A percentile compares a stretch with the other conserved stretches of the same genome.
Evolutionary conservation across 2,329 filamentous ascomycete genomes (phyloP).

Genomic region (Exophiala lecanii-corni): DNA sequence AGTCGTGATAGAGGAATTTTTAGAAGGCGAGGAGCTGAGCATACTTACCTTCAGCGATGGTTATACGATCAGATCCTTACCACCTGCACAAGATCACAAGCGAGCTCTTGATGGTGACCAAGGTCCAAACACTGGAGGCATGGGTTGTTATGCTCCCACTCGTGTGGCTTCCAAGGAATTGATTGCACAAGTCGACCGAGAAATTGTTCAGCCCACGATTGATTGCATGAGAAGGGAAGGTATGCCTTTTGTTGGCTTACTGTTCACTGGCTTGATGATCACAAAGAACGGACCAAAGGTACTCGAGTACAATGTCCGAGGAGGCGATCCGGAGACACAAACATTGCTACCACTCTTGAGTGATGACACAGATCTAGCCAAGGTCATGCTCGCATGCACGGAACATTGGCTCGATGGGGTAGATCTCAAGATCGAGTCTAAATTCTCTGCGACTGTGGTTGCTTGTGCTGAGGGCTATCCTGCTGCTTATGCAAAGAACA

Average conservation of each 20-base stretch:
- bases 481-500: slow-evolving; percentile 76
- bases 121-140: slow-evolving; percentile 92
- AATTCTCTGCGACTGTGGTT: slow-evolving; percentile 87
- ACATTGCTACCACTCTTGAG: slow-evolving; percentile 70
- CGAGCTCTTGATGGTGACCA: slow-evolving; percentile 83
- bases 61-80: slow-evolving; percentile 73
- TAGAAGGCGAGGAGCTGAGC: slow-evolving; percentile 87
- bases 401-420: slow-evolving; percentile 68
- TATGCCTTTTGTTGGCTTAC: slow-evolving; percentile 63
- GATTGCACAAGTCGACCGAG: slow-evolving; percentile 71
- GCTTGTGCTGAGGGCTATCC: slow-evolving; percentile 90
- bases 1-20: slow-evolving; percentile 91
- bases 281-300: slow-evolving; percentile 74
- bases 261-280: slow-evolving; percentile 94
- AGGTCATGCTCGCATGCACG: slow-evolving; percentile 82
- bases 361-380: slow-evolving; percentile 74
- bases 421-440: slow-evolving; percentile 60
- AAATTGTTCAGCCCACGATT: slow-evolving; percentile 84
- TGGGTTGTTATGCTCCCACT: slow-evolving; percentile 96
- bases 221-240: slow-evolving; percentile 80
- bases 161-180: slow-evolving; percentile 70
- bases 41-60: slow-evolving; percentile 91
- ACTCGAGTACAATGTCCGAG: slow-evolving; percentile 89
- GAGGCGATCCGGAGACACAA: slow-evolving; percentile 89
- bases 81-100: slow-evolving; percentile 95